A percentile compares a stretch with the other conserved stretches of the same genome.
These are phyloP conservation scores for Alternaria consortialis DNA, from an alignment of 2,329 filamentous ascomycete species.

Conservation along the genomic window DNA sequence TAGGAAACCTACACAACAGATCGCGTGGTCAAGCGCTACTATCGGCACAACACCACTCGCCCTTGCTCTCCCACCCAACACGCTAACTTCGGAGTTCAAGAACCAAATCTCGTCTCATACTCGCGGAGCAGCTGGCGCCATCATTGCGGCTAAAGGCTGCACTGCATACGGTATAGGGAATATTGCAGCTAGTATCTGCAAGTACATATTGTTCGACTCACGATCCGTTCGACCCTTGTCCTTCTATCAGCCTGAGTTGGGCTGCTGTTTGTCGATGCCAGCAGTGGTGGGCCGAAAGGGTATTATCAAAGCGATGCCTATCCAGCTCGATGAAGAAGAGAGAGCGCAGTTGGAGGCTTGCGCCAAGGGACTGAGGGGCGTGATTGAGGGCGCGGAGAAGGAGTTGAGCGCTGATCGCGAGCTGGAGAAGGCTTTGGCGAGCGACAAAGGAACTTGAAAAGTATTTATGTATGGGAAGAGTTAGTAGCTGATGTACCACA, in stretches of 20 bases:
- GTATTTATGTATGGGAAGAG: neutral
- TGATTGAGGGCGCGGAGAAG: constrained; percentile 52
- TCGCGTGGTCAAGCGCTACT: constrained; percentile 58
- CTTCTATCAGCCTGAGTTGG: constrained; percentile 58
- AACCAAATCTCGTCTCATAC: constrained; percentile 56
- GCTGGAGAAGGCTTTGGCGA: constrained; percentile 37
- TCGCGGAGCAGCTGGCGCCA: constrained; percentile 57
- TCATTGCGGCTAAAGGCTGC: constrained; percentile 61
- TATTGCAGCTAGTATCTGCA: constrained; percentile 59
- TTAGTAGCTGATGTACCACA: neutral
- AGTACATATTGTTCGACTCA: constrained; percentile 60
- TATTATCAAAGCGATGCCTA: constrained; percentile 52
- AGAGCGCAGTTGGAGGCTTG: constrained; percentile 44
- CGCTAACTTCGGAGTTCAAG: constrained; percentile 37
- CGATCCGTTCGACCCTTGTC: constrained; percentile 59
- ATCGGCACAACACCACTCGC: constrained; percentile 55
- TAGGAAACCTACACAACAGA: constrained; percentile 19
- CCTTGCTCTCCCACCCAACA: constrained; percentile 42
- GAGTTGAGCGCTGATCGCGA: constrained; percentile 40
- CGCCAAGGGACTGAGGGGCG: constrained; percentile 46
- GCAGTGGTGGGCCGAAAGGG: constrained; percentile 60
- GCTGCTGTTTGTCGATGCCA: constrained; percentile 61
- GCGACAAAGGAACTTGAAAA: constrained; percentile 23
- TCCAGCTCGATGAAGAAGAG: constrained; percentile 49
- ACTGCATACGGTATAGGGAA: constrained; percentile 62